Percentiles rank a stretch among this genome's conserved stretches.
Conservation (phyloP, 2,329 filamentous ascomycete genomes). For the Phialemoniopsis sp. region DNA sequence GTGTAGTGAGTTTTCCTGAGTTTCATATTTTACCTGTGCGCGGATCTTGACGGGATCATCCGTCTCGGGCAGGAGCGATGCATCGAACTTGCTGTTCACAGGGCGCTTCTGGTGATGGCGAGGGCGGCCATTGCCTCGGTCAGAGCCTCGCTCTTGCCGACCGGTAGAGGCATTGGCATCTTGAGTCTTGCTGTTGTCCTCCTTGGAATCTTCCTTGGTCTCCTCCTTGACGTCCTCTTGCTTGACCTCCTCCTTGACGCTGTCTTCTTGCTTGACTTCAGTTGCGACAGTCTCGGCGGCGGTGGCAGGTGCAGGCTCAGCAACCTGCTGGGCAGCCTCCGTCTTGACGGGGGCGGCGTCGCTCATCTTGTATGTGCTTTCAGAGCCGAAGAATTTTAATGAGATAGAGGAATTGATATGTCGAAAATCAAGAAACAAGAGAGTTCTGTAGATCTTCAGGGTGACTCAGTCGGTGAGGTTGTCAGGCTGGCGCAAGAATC, state of each 20-base stretch:
- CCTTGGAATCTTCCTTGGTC: constrained; percentile 16
- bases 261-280: constrained; percentile 17
- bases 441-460: constrained; percentile 4
- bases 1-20: neutral
- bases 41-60: constrained; percentile 78
- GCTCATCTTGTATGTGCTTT: constrained; percentile 11
- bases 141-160: neutral
- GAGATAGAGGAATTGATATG: neutral
- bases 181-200: constrained; percentile 4
- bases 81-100: constrained; percentile 64
- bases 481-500: too few relatives aligned
- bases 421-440: constrained; percentile 1
- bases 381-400: neutral
- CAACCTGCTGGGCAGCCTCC: constrained; percentile 15
- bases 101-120: constrained; percentile 7
- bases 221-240: constrained; percentile 10
- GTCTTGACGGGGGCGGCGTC: constrained; percentile 11
- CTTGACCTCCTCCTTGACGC: constrained; percentile 17
- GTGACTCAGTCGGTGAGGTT: too few relatives aligned
- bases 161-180: constrained; percentile 2
- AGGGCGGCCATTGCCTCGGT: constrained; percentile 8
- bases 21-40: constrained; percentile 59
- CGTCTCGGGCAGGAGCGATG: constrained; percentile 62
- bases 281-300: constrained; percentile 17
- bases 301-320: constrained; percentile 21